Evolutionary conservation across 805 yeast genomes (phyloP).

Genomic region (Zygotorulaspora chibaensis): DNA sequence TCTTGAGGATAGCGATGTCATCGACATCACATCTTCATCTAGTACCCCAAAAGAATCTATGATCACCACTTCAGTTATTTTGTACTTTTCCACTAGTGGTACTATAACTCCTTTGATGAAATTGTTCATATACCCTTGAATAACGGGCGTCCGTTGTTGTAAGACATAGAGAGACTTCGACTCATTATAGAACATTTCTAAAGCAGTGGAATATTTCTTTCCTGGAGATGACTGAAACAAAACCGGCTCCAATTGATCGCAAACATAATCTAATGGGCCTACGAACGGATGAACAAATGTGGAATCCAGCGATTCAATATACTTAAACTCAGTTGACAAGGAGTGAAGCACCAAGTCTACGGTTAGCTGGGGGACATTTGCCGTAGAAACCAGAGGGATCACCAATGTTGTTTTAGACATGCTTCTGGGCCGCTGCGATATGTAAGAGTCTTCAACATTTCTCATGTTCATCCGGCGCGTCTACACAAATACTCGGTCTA

Average conservation of each 20-base stretch:
- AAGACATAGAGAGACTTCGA: slow-evolving; percentile 48
- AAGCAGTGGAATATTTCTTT: slow-evolving; percentile 47
- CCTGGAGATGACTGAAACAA: slow-evolving; percentile 13
- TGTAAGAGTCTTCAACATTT: neutral
- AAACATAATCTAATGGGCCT: slow-evolving; percentile 62
- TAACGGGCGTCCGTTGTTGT: slow-evolving; percentile 79
- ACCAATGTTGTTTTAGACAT: slow-evolving; percentile 43
- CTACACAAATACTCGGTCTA: too few relatives aligned
- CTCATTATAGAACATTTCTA: slow-evolving; percentile 57
- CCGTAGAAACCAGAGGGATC: slow-evolving; percentile 78
- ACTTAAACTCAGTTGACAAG: slow-evolving; percentile 45
- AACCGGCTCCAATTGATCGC: slow-evolving; percentile 14
- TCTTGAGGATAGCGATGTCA: slow-evolving; percentile 7
- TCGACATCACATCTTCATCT: slow-evolving; percentile 20
- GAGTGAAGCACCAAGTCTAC: slow-evolving; percentile 65
- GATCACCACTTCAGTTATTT: slow-evolving; percentile 47
- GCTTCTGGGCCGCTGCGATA: neutral
- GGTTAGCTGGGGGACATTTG: slow-evolving; percentile 84
- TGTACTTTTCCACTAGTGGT: slow-evolving; percentile 43
- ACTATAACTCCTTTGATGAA: slow-evolving; percentile 50
- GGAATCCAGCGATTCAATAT: slow-evolving; percentile 56
- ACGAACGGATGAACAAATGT: slow-evolving; percentile 71
- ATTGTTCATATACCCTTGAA: slow-evolving; percentile 53
- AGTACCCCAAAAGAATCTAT: slow-evolving; percentile 68
- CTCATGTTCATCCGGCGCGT: too few relatives aligned